Percentiles rank a stretch among this genome's conserved stretches.
Evolutionary conservation across 768 basidiomycete species (phyloP).

Genomic region (Macrolepiota albuminosa): DNA sequence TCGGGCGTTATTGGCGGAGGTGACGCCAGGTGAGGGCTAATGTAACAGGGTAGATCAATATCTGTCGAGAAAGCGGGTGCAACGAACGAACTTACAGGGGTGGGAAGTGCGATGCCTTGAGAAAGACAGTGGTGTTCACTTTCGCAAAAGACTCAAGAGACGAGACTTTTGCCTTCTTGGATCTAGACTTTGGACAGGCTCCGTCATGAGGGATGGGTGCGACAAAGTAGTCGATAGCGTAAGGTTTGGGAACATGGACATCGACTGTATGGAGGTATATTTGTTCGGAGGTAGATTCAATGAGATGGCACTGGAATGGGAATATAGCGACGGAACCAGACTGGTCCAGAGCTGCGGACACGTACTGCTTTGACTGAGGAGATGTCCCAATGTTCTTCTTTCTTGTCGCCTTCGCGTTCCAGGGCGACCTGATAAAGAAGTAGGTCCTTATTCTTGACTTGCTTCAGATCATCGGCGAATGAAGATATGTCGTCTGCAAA

Average conservation of each 20-base stretch:
- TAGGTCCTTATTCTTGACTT: conserved; percentile 29
- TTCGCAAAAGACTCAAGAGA: conserved; percentile 28
- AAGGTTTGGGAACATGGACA: conserved; percentile 39
- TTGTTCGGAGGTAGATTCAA: conserved; percentile 46
- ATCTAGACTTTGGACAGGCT: conserved; percentile 44
- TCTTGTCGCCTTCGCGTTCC: conserved; percentile 34
- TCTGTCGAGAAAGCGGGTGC: neutral
- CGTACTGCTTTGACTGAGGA: conserved; percentile 60
- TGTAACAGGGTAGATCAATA: neutral
- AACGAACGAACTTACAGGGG: conserved; percentile 45
- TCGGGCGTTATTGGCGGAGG: conserved; percentile 65
- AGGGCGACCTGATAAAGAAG: conserved; percentile 74
- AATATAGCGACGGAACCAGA: conserved; percentile 7
- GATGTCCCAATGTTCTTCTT: conserved; percentile 47
- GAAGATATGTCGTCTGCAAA: conserved; percentile 41
- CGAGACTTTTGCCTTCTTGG: conserved; percentile 17
- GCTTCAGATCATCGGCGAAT: conserved; percentile 35
- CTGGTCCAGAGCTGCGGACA: conserved; percentile 15
- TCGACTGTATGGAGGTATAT: conserved; percentile 51
- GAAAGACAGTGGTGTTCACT: conserved; percentile 49
- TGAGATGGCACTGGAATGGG: conserved; percentile 59
- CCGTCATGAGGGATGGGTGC: conserved; percentile 66
- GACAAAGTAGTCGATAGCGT: conserved; percentile 69
- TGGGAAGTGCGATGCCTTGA: conserved; percentile 43
- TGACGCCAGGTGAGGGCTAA: conserved; percentile 61